A percentile compares a stretch with the other conserved stretches of the same genome.
Conservation (phyloP, 345 rosid species). For the Firmiana major region DNA sequence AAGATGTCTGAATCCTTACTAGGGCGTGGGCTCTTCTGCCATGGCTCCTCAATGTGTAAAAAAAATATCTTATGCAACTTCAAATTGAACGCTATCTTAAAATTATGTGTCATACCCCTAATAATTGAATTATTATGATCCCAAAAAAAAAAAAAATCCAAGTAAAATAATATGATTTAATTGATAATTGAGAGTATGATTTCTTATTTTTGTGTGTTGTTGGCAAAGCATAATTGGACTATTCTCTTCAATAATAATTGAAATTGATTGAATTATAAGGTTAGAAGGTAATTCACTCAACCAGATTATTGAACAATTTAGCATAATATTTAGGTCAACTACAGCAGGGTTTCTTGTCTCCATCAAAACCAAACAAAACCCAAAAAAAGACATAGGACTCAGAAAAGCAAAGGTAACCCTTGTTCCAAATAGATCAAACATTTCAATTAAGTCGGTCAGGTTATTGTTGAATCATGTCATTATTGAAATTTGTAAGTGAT, state of each 20-base stretch:
- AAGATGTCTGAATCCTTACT: slow-evolving; percentile 9
- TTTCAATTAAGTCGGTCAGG: slow-evolving; percentile 11
- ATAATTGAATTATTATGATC: slow-evolving; percentile 11
- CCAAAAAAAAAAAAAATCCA: background rate
- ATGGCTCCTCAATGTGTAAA: slow-evolving; percentile 13
- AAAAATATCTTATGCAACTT: background rate
- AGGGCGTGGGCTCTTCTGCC: slow-evolving; percentile 8
- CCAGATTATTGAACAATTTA: background rate
- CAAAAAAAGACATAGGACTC: slow-evolving; percentile 22
- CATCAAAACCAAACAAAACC: slow-evolving; percentile 21
- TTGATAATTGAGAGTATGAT: slow-evolving; percentile 13
- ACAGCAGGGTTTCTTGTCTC: slow-evolving; percentile 23
- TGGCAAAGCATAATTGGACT: slow-evolving; percentile 2
- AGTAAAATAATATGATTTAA: background rate
- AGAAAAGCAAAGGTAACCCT: slow-evolving; percentile 22
- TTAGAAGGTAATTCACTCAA: background rate
- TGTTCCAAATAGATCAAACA: slow-evolving; percentile 33
- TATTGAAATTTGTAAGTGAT: background rate
- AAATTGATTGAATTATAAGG: background rate
- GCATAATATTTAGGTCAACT: slow-evolving; percentile 19
- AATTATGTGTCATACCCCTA: background rate
- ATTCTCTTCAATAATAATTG: background rate
- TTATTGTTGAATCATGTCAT: background rate
- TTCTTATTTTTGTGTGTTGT: slow-evolving; percentile 16
- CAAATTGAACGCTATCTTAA: slow-evolving; percentile 5